Conservation (phyloP, 192 early-diverging fungal species). For the Umbelopsis sp. region DNA sequence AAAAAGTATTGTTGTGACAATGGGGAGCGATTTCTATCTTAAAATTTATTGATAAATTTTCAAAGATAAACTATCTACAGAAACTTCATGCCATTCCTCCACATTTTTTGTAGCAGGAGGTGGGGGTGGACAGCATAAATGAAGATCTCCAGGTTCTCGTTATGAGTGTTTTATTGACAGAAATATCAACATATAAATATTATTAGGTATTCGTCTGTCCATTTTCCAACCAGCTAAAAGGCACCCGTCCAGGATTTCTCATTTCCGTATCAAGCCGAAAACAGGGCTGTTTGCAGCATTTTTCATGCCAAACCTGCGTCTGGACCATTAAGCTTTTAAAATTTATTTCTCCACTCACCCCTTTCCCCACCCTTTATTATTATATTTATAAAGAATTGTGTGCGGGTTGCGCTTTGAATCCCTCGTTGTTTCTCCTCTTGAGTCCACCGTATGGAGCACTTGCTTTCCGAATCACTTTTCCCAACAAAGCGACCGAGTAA, state of each 20-base stretch:
- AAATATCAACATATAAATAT: no score
- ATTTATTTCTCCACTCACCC: background rate
- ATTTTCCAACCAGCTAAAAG: background rate
- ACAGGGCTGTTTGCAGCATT: background rate
- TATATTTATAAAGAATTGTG: slow-evolving; percentile 10
- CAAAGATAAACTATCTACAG: background rate
- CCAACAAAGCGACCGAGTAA: slow-evolving; percentile 15
- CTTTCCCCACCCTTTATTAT: background rate
- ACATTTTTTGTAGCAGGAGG: slow-evolving; percentile 9
- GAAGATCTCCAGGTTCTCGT: background rate
- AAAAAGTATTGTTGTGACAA: no score
- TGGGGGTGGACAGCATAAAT: slow-evolving; percentile 20
- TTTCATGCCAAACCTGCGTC: slow-evolving; percentile 8
- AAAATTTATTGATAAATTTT: no score
- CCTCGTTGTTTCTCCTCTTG: slow-evolving; percentile 6
- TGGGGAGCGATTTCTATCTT: no score
- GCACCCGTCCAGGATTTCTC: background rate
- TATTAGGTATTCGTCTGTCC: no score
- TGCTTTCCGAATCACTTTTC: slow-evolving; percentile 30
- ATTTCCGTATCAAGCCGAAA: slow-evolving; percentile 23
- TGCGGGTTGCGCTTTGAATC: background rate
- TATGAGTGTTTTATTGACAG: no score
- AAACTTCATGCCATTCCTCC: slow-evolving; percentile 13
- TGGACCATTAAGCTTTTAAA: background rate
- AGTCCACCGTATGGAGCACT: slow-evolving; percentile 15